Evolutionary conservation across 139 green algal species (phyloP).

Genomic region (Chlamydomonas asymmetrica): DNA sequence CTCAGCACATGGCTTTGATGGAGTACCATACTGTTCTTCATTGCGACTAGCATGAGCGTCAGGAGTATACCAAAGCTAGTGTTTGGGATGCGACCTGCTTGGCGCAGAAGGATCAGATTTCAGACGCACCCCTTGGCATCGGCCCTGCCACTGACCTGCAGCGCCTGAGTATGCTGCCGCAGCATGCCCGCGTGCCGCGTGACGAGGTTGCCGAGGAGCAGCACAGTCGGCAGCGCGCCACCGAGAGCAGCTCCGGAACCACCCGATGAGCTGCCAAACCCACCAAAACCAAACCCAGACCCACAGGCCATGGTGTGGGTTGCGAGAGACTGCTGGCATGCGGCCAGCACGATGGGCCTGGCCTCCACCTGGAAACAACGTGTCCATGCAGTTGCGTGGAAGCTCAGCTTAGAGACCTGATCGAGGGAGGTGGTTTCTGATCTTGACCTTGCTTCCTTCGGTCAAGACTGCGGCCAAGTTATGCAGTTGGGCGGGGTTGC

Average conservation of each 20-base stretch:
- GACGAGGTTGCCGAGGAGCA: constrained; percentile 22
- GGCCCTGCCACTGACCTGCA: not conserved
- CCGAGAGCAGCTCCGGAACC: too few species aligned
- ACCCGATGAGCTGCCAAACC: not conserved
- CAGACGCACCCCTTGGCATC: not conserved
- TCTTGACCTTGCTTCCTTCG: too few species aligned
- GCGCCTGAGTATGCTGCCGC: constrained; percentile 2
- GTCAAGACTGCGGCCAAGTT: too few species aligned
- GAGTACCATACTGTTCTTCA: too few species aligned
- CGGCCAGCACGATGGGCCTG: constrained; percentile 24
- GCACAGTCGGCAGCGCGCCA: constrained; percentile 2
- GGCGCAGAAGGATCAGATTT: too few species aligned
- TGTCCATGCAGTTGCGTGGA: too few species aligned
- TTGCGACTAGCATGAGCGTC: too few species aligned
- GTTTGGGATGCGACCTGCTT: not conserved
- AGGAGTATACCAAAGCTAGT: not conserved
- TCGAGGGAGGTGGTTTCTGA: too few species aligned
- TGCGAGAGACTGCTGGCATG: constrained; percentile 20
- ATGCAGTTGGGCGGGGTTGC: too few species aligned
- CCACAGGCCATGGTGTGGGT: not conserved
- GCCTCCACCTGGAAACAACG: too few species aligned
- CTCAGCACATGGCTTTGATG: too few species aligned
- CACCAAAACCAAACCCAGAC: not conserved
- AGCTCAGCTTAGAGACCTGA: too few species aligned
- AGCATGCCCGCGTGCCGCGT: not conserved